Evolutionary conservation across 306 rosid genomes (phyloP).

Genomic region (Carpinus fangiana): DNA sequence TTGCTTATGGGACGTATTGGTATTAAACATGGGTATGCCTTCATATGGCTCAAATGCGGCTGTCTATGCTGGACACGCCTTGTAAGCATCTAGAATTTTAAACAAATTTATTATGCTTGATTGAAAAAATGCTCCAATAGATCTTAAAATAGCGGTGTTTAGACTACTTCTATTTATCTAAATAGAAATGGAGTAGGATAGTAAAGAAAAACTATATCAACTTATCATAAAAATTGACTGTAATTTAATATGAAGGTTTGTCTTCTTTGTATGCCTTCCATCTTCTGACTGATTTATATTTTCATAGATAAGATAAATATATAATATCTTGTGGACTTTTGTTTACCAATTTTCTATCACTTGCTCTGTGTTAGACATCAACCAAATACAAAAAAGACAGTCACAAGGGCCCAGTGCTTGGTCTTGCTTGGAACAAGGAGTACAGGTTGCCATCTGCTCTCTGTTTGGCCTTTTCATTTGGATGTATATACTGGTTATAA

Average conservation of each 20-base stretch:
- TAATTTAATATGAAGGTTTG: background rate
- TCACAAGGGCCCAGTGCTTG: slow-evolving; percentile 85
- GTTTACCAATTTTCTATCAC: slow-evolving; percentile 27
- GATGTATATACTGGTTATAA: slow-evolving; percentile 13
- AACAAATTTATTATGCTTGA: no score
- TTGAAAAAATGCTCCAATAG: no score
- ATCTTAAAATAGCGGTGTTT: background rate
- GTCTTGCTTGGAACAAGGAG: slow-evolving; percentile 96
- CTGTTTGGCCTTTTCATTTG: slow-evolving; percentile 9
- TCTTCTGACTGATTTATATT: background rate
- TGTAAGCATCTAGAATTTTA: no score
- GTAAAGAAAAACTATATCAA: background rate
- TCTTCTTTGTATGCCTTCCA: background rate
- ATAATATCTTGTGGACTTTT: slow-evolving; percentile 1
- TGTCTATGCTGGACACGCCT: background rate
- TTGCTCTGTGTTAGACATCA: slow-evolving; percentile 49
- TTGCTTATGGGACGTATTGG: background rate
- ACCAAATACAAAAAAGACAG: slow-evolving; percentile 74
- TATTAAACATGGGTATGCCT: background rate
- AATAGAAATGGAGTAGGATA: no score
- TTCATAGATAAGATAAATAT: background rate
- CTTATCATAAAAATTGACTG: background rate
- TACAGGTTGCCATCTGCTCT: slow-evolving; percentile 44
- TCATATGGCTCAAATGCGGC: background rate
- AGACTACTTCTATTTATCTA: background rate